phyloP scores from a whole-genome alignment of 2,329 filamentous ascomycete species.

The Phyllosticta capitalensis region DNA sequence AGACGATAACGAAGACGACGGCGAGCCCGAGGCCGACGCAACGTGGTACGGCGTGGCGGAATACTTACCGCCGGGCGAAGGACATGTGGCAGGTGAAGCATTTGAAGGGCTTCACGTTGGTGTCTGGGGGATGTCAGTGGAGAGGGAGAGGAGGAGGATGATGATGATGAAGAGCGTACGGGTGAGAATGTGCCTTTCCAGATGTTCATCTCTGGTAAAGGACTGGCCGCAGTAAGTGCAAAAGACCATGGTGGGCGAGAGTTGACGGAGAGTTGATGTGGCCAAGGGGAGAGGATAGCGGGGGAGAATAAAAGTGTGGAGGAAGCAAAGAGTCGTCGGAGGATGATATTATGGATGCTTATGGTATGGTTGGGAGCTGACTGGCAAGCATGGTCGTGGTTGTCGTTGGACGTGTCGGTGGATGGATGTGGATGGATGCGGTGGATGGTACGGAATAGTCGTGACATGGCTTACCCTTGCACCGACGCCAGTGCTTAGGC shows the following conservation, averaged over 20 bases:
- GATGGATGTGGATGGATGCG: too few relatives aligned
- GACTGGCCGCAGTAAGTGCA: conserved; percentile 46
- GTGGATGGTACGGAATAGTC: conserved; percentile 9
- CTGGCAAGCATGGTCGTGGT: conserved; percentile 9
- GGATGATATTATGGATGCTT: conserved; percentile 11
- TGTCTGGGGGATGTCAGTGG: conserved; percentile 29
- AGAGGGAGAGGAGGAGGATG: background rate
- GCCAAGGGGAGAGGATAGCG: background rate
- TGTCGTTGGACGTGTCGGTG: background rate
- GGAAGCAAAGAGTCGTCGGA: background rate
- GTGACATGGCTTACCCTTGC: conserved; percentile 13
- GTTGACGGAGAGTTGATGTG: background rate
- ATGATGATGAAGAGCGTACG: conserved; percentile 26
- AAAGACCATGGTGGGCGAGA: conserved; percentile 36
- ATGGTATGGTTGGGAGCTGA: conserved; percentile 11
- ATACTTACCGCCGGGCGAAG: conserved; percentile 40
- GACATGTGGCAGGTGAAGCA: conserved; percentile 47
- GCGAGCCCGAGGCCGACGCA: background rate
- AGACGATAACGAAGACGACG: background rate
- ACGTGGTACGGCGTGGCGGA: background rate
- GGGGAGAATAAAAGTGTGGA: background rate
- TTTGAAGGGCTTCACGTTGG: conserved; percentile 47
- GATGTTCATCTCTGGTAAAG: conserved; percentile 44
- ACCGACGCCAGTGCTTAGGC: conserved; percentile 10
- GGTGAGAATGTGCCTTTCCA: conserved; percentile 43